These are phyloP conservation scores for Monosporozyma siamensis DNA, from an alignment of 805 yeast genomes.

Conservation along the genomic window DNA sequence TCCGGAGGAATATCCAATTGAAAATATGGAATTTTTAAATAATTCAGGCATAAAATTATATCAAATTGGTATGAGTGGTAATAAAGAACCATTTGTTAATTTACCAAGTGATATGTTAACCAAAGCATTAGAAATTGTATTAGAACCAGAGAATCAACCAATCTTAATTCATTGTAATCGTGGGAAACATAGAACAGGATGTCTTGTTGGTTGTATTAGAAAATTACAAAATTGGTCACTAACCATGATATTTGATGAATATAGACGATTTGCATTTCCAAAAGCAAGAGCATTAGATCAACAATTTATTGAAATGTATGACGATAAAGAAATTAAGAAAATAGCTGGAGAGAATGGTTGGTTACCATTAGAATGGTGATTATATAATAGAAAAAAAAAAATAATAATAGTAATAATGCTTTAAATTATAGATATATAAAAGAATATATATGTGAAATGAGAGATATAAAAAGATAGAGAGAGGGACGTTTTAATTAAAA, in stretches of 20 bases:
- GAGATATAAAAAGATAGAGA: no score
- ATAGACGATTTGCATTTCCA: constrained; percentile 88
- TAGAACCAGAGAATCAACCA: constrained; percentile 86
- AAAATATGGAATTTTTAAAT: constrained; percentile 55
- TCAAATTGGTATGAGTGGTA: constrained; percentile 91
- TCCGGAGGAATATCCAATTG: constrained; percentile 85
- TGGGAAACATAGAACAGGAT: constrained; percentile 96
- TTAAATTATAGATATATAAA: not conserved
- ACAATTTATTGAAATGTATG: constrained; percentile 86
- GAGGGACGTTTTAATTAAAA: no score
- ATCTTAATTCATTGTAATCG: constrained; percentile 88
- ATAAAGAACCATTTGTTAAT: constrained; percentile 88
- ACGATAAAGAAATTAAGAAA: constrained; percentile 50
- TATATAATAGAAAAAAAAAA: not conserved
- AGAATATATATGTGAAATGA: constrained; percentile 4
- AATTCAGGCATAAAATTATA: constrained; percentile 56
- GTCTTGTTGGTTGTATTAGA: constrained; percentile 86
- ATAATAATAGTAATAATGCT: not conserved
- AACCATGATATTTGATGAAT: constrained; percentile 92
- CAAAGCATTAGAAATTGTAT: constrained; percentile 68
- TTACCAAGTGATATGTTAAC: constrained; percentile 60
- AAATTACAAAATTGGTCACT: constrained; percentile 86
- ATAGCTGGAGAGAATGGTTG: constrained; percentile 45
- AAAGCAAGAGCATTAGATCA: constrained; percentile 93
- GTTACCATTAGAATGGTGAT: constrained; percentile 62